Evolutionary conservation across 1,284 basidiomycete genomes (phyloP), one percentile per base, ranked within the genome.

Genomic region (Rhodotorula glutinis): DNA sequence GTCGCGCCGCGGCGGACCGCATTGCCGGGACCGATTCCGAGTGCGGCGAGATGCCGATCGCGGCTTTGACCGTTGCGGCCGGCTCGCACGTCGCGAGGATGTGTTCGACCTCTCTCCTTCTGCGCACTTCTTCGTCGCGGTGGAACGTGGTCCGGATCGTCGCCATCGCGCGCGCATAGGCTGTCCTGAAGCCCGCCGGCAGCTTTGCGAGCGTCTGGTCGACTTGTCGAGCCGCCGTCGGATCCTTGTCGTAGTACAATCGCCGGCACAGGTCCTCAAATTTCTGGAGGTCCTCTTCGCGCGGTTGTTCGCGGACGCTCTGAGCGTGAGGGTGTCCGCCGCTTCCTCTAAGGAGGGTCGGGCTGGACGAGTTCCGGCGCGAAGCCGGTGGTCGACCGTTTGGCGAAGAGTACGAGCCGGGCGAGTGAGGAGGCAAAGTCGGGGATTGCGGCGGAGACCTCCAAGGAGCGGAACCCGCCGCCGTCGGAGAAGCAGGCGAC

Each of bases 151-250:
- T 54, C 4, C 71, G 49, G 3, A 73, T 53, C 49, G 16, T 25
- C 0, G 71, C 59, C 69, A 68, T 66, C 4, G 64, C 53, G 11
- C 67, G 68, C 2, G 69, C 69, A 54, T 66, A 73, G 16, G 62
- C n/a, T 1, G 63, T 57, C 40, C 69, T 66, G 43, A 54, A 60
- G 1, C 49, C 19, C 2, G 66, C 62, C 0, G 66, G 63, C 7
- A 71, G 63, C 8, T 60, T 65, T 0, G 49, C 33, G 17, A 73
- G 60, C 16, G 51, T 56, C 16, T 54, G 19, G 43, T 70, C 71
- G 49, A 73, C 63, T 14, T 64, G 53, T 14, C 54, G 60, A 2
- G 67, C 70, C 41, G 62, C n/a, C 8, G 11, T 27, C 7, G 43
- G 21, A 40, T 65, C 53, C 10, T 57, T 57, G 29, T 70, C 63